Evolutionary conservation across 257 asterid species (phyloP).

Genomic region (Ophiorrhiza pumila): DNA sequence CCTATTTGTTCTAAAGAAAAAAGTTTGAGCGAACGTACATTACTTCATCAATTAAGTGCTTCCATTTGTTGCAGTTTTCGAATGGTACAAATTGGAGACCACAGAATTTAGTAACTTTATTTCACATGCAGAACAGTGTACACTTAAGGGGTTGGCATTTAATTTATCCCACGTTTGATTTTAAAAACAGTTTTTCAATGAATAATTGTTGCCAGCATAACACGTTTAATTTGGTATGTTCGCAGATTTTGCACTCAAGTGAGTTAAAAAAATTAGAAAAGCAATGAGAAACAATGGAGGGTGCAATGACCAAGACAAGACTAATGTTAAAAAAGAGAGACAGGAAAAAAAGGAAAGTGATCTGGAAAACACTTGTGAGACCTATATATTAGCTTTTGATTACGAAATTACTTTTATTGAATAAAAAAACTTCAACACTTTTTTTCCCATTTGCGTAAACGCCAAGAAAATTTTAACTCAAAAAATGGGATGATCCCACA

Average conservation of each 20-base stretch:
- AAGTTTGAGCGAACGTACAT: neutral
- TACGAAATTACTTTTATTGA: conserved; percentile 8
- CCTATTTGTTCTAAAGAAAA: neutral
- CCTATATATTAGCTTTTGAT: conserved; percentile 5
- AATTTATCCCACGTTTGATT: neutral
- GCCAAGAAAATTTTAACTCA: neutral
- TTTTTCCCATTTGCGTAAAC: neutral
- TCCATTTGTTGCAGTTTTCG: neutral
- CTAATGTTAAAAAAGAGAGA: neutral
- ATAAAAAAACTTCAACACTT: too few relatives aligned
- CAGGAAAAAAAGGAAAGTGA: neutral
- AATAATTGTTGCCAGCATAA: neutral
- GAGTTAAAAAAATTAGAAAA: neutral
- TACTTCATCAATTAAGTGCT: neutral
- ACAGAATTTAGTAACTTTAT: neutral
- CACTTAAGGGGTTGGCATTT: neutral
- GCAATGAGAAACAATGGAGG: neutral
- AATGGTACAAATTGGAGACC: conserved; percentile 2
- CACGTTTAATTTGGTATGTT: neutral
- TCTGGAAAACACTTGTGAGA: neutral
- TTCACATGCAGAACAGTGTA: neutral
- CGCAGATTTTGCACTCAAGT: too few relatives aligned
- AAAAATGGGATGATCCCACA: neutral
- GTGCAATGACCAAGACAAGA: neutral
- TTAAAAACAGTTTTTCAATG: neutral